Evolutionary conservation across 495 filamentous ascomycete species (phyloP).

Genomic region (Melanomma pulvis-pyrius): DNA sequence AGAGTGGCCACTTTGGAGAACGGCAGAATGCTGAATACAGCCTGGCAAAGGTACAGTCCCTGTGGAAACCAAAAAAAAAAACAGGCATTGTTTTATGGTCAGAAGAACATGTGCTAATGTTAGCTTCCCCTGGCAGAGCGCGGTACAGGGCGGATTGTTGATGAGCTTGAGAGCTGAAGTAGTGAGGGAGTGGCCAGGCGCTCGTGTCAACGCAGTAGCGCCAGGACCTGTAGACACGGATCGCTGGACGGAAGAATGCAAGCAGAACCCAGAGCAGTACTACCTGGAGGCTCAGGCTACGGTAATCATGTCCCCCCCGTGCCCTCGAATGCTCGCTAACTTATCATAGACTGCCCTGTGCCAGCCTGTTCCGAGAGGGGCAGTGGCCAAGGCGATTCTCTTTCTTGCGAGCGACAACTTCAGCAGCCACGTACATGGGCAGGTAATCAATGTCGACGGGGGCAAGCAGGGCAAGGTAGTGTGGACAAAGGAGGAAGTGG

Average conservation of each 20-base stretch:
- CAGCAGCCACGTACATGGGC: slow-evolving; percentile 47
- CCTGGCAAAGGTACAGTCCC: slow-evolving; percentile 34
- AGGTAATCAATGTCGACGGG: slow-evolving; percentile 48
- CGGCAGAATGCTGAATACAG: slow-evolving; percentile 48
- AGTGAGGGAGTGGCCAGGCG: slow-evolving; percentile 40
- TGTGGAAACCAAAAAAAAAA: too few species aligned
- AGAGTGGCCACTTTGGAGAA: slow-evolving; percentile 51
- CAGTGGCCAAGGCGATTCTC: slow-evolving; percentile 48
- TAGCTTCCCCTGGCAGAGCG: slow-evolving; percentile 35
- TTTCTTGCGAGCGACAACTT: slow-evolving; percentile 50
- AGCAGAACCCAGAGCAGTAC: slow-evolving; percentile 43
- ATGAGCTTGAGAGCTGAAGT: slow-evolving; percentile 47
- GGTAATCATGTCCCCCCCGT: slow-evolving; percentile 20
- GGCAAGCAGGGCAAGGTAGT: slow-evolving; percentile 51
- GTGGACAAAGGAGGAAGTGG: slow-evolving; percentile 44
- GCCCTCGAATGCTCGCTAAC: not conserved
- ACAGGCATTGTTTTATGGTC: too few species aligned
- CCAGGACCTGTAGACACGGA: slow-evolving; percentile 50
- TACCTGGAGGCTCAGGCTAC: slow-evolving; percentile 50
- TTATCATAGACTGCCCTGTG: slow-evolving; percentile 35
- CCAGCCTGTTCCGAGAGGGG: slow-evolving; percentile 43
- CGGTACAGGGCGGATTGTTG: slow-evolving; percentile 49
- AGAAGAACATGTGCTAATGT: not conserved
- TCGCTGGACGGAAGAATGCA: slow-evolving; percentile 45
- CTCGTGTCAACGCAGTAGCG: slow-evolving; percentile 50